Evolutionary conservation across 2,329 filamentous ascomycete genomes (phyloP).

Genomic region (Aspergillus thermomutatus): DNA sequence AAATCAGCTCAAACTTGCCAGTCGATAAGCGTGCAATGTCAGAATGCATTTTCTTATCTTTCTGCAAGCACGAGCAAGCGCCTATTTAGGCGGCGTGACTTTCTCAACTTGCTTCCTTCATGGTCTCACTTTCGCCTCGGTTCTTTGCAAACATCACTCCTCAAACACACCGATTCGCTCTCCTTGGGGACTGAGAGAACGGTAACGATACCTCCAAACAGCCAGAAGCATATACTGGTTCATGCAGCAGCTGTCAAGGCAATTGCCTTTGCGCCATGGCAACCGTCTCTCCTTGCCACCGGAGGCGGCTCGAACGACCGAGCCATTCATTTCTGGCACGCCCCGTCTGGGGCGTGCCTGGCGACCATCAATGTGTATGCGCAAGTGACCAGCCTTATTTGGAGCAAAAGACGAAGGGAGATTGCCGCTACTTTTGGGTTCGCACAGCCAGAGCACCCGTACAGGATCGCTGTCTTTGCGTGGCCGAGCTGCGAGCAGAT

Average conservation of each 20-base stretch:
- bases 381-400: conserved; percentile 89
- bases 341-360: conserved; percentile 73
- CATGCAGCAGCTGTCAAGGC: conserved; percentile 92
- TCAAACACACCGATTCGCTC: conserved; percentile 25
- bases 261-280: conserved; percentile 95
- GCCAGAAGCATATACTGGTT: conserved; percentile 68
- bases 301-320: conserved; percentile 92
- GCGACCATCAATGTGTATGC: conserved; percentile 90
- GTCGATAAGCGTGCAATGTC: conserved; percentile 11
- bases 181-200: conserved; percentile 36
- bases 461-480: conserved; percentile 85
- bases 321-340: conserved; percentile 94
- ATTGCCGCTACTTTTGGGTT: conserved; percentile 94
- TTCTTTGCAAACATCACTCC: conserved; percentile 18
- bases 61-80: conserved; percentile 17
- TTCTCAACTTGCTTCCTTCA: conserved; percentile 25
- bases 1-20: conserved; percentile 8
- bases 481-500: conserved; percentile 91
- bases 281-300: conserved; percentile 79
- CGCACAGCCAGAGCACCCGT: conserved; percentile 82
- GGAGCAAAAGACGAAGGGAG: conserved; percentile 80
- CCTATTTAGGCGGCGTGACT: conserved; percentile 20
- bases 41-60: conserved; percentile 21
- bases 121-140: conserved; percentile 20
- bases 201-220: conserved; percentile 51